Base-by-base conservation (phyloP, 805 yeast species). In the Yamadazyma sp. region DNA sequence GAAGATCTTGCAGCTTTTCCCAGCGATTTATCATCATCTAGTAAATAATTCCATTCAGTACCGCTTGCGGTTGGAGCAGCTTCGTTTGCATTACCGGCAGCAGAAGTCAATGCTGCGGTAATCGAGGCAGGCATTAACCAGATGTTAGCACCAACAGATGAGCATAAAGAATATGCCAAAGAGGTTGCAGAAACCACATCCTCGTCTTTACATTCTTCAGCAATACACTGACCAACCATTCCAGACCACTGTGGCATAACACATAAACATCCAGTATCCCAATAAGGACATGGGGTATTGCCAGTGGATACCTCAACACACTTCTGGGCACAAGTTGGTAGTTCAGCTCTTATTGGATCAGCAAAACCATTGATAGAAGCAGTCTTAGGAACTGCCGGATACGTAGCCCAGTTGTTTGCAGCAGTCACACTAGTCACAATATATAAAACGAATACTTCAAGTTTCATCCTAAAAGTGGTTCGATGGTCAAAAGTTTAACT, bases 221-320 rank as follows among this genome's bases (percentile, higher is more conserved):
- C 73, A 38, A 70, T 48, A 49, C 77, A 71, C 25, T 59, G 58
- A 16, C 63, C 76, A 8, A 71, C 75, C 37, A 47, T 40, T 5
- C 72, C 72, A 24, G 65, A 58, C 70, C 71, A 70, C 43, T 62
- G 67, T 11, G 73, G 69, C 72, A 71, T 68, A 20, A 70, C 71
- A 43, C 76, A 71, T 33, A 71, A 59, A 44, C 77, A 71, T 6
- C 77, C 77, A 19, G 75, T 67, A 46, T 71, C 77, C 75, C 75
- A 71, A 52, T 71, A 69, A 31, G 77, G 77, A 46, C 77, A 71
- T 15, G 76, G 76, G 5, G 77, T 72, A 36, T 62, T 68, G 23
- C 57, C 53, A 9, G 66, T 59, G 18, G 57, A 49, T 21, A 54
- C 51, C 33, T 63, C 51, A 12, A 65, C 73, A 53, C 77, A 71